phyloP scores from a whole-genome alignment of 2,329 filamentous ascomycete species.

The Cladosporium sp. region DNA sequence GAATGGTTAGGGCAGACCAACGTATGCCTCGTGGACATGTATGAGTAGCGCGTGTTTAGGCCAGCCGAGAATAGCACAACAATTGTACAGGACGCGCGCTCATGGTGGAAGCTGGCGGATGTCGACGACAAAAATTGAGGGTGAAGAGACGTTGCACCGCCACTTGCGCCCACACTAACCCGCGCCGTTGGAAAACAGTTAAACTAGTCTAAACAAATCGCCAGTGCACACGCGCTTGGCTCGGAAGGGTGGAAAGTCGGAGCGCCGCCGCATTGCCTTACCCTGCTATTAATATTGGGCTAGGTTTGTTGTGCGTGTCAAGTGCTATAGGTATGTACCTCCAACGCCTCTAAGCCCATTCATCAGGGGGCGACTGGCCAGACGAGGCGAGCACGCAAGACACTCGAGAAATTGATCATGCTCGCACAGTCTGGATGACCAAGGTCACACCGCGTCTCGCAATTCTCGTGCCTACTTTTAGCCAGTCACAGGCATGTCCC shows the following conservation, averaged over 20 bases:
- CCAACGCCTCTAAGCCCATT: not conserved
- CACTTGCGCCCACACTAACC: not conserved
- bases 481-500: not conserved
- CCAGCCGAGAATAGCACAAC: not conserved
- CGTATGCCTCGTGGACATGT: not conserved
- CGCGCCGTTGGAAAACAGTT: constrained; percentile 1
- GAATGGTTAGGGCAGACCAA: not conserved
- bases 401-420: not conserved
- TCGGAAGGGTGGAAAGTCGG: constrained; percentile 6
- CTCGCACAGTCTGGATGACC: not conserved
- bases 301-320: not conserved
- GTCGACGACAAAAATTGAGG: not conserved
- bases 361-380: not conserved
- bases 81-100: not conserved
- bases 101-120: constrained; percentile 7
- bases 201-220: not conserved
- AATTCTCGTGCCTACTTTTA: not conserved
- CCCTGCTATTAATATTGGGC: not conserved
- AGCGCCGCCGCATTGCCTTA: not conserved
- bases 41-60: not conserved
- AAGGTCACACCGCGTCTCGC: not conserved
- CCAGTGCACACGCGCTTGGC: constrained; percentile 3
- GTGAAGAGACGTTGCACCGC: constrained; percentile 11
- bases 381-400: not conserved
- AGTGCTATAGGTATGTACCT: not conserved